These are phyloP conservation scores for Artemisia annua DNA, from an alignment of 129 eudicot genomes.

Conservation along the genomic window DNA sequence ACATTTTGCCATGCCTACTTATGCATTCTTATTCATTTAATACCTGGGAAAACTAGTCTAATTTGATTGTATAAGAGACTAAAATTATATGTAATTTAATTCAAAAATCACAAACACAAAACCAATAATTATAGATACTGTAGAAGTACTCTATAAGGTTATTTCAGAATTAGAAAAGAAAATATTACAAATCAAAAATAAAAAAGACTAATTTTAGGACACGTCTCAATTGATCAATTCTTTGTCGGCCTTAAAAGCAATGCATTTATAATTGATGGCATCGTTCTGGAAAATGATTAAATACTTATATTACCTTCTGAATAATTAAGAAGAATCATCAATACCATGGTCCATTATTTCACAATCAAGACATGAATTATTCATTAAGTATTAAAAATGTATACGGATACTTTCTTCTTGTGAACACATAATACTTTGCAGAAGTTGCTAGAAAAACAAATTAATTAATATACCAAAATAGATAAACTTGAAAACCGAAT, in stretches of 20 bases:
- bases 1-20: not conserved
- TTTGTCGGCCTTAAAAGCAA: conserved; percentile 30
- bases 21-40: conserved; percentile 22
- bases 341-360: conserved; percentile 3
- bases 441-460: not conserved
- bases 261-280: conserved; percentile 30
- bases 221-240: conserved; percentile 26
- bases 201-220: not conserved
- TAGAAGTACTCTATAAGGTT: too few species aligned
- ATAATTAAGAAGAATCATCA: not conserved
- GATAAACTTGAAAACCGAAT: conserved; percentile 24
- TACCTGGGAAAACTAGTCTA: conserved; percentile 1
- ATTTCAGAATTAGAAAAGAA: too few species aligned
- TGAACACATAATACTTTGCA: not conserved
- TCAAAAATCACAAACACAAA: too few species aligned
- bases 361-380: conserved; percentile 11
- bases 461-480: not conserved
- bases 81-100: not conserved
- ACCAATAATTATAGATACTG: too few species aligned
- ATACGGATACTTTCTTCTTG: conserved; percentile 7
- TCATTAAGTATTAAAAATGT: not conserved
- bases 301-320: not conserved
- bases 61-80: not conserved
- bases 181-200: conserved; percentile 7
- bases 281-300: conserved; percentile 13